These are phyloP conservation scores for Phoenix roebelenii DNA, from an alignment of 176 grass and related monocot species.

Conservation along the genomic window DNA sequence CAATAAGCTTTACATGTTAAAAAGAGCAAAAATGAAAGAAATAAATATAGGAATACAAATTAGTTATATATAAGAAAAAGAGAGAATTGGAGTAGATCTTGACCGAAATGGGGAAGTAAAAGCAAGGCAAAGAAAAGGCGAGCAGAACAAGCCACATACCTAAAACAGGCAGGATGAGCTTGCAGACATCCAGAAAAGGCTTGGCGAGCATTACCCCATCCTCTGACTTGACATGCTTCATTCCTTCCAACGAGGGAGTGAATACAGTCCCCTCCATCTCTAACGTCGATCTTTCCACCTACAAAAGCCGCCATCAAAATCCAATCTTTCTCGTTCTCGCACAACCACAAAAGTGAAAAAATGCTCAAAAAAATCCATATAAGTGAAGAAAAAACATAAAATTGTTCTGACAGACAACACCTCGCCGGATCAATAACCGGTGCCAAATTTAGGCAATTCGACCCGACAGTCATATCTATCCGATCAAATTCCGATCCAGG, in stretches of 20 bases:
- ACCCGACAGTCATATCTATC: background rate
- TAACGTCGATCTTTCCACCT: slow-evolving; percentile 11
- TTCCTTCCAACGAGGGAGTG: slow-evolving; percentile 81
- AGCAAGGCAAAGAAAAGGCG: background rate
- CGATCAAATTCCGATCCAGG: slow-evolving; percentile 2
- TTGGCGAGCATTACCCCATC: slow-evolving; percentile 71
- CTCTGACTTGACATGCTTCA: slow-evolving; percentile 87
- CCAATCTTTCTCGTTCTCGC: background rate
- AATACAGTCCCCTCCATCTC: slow-evolving; percentile 85
- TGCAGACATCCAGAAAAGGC: slow-evolving; percentile 97
- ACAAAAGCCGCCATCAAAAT: slow-evolving; percentile 3
- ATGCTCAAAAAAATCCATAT: background rate
- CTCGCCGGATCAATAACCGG: background rate
- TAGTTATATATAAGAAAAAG: background rate
- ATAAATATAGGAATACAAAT: too few species aligned
- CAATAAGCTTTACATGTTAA: too few species aligned
- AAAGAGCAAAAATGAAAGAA: too few species aligned
- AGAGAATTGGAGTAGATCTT: slow-evolving; percentile 1
- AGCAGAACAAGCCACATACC: slow-evolving; percentile 28
- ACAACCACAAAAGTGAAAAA: background rate
- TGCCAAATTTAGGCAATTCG: background rate
- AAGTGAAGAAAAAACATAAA: too few species aligned
- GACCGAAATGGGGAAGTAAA: too few species aligned
- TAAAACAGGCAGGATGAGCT: slow-evolving; percentile 75
- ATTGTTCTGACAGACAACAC: too few species aligned